phyloP scores from a whole-genome alignment of 2,329 filamentous ascomycete genomes.

The Xenosphaeropsis pyriputrescens region DNA sequence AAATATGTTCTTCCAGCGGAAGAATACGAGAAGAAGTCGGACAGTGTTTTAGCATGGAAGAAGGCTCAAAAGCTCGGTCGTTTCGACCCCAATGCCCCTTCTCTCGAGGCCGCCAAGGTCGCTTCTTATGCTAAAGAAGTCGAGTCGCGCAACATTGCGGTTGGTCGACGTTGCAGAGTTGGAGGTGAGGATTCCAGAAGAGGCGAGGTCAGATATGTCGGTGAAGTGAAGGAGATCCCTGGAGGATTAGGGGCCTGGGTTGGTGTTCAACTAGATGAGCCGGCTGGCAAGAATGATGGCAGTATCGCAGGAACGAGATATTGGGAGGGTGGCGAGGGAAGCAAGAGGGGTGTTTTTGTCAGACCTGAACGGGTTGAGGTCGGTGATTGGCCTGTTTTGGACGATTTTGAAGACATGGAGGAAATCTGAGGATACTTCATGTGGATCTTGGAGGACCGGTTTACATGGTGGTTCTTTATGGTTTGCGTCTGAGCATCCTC shows the following conservation, averaged over 20 bases:
- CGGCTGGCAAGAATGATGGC: slow-evolving; percentile 72
- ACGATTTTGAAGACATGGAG: slow-evolving; percentile 67
- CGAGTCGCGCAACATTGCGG: slow-evolving; percentile 47
- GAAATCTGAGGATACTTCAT: slow-evolving; percentile 37
- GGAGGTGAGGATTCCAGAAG: slow-evolving; percentile 54
- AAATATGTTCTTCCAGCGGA: slow-evolving; percentile 82
- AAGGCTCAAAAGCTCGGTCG: slow-evolving; percentile 88
- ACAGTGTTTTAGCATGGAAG: slow-evolving; percentile 93
- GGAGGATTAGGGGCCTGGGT: slow-evolving; percentile 53
- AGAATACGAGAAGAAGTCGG: slow-evolving; percentile 73
- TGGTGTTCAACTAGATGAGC: slow-evolving; percentile 63
- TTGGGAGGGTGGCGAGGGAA: slow-evolving; percentile 43
- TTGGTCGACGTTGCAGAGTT: slow-evolving; percentile 49
- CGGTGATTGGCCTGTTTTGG: slow-evolving; percentile 55
- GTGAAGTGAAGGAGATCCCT: slow-evolving; percentile 61
- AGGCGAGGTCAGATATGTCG: slow-evolving; percentile 56
- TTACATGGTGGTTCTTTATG: too few relatives aligned
- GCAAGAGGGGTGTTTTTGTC: slow-evolving; percentile 68
- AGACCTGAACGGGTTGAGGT: slow-evolving; percentile 64
- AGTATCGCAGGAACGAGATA: slow-evolving; percentile 53
- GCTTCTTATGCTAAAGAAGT: slow-evolving; percentile 57
- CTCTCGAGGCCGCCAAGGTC: slow-evolving; percentile 57
- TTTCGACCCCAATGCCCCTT: slow-evolving; percentile 76
- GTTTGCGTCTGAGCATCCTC: too few relatives aligned
- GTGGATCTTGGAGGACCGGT: too few relatives aligned